These are phyloP conservation scores for Monocercomonoides exilis DNA, from an alignment of 78 protist species.

Conservation along the genomic window DNA sequence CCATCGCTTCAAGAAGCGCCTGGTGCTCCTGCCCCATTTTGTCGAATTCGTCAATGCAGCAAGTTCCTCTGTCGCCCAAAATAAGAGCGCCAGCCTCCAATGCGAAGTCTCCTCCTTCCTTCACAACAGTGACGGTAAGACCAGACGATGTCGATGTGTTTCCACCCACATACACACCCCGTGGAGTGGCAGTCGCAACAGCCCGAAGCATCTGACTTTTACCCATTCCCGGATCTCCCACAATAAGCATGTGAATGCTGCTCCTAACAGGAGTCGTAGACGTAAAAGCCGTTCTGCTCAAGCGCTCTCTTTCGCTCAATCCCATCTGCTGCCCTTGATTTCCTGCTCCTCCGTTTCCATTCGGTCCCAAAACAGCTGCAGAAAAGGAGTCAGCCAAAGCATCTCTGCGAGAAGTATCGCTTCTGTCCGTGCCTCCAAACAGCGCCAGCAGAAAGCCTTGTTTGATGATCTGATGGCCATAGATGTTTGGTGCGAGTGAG, in stretches of 20 bases:
- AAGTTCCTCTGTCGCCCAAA: constrained; percentile 75
- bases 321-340: no score
- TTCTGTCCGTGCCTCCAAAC: constrained; percentile 71
- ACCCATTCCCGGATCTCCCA: constrained; percentile 98
- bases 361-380: no score
- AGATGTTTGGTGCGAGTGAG: constrained; percentile 88
- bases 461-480: constrained; percentile 82
- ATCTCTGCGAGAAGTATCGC: no score
- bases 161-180: constrained; percentile 96
- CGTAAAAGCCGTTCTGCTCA: no score
- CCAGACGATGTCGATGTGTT: constrained; percentile 88
- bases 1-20: constrained; percentile 97
- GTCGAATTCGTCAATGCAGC: constrained; percentile 99
- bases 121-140: constrained; percentile 82
- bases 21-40: constrained; percentile 77
- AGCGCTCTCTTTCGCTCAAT: no score
- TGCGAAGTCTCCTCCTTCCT: constrained; percentile 78
- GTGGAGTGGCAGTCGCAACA: constrained; percentile 60
- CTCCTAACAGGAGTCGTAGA: neutral
- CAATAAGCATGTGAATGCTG: constrained; percentile 78
- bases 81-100: constrained; percentile 89
- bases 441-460: constrained; percentile 84
- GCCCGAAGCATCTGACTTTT: constrained; percentile 81
- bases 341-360: neutral
- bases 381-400: no score